Percentiles rank a stretch among this genome's conserved stretches.
Conservation (phyloP, 345 rosid genomes). For the Excoecaria cochinchinensis region DNA sequence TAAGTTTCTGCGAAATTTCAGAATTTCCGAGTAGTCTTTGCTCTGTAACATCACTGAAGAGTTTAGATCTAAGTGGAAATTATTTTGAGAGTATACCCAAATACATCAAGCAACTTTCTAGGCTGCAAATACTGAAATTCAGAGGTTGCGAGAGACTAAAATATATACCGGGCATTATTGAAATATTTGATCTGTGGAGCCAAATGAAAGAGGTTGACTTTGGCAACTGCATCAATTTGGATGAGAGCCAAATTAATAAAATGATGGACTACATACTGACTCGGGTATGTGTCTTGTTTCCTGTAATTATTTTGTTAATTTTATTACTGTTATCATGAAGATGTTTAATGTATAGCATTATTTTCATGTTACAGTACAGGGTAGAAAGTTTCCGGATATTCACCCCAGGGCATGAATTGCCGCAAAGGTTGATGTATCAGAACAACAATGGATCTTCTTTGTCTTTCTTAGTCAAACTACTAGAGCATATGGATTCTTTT, state of each 20-base stretch:
- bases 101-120: conserved; percentile 8
- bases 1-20: background rate
- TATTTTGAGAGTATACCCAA: conserved; percentile 4
- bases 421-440: background rate
- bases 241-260: too few species aligned
- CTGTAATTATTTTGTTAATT: too few species aligned
- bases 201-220: too few species aligned
- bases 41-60: background rate
- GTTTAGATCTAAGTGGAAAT: background rate
- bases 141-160: conserved; percentile 1
- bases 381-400: background rate
- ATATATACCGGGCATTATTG: background rate
- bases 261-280: too few species aligned
- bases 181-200: background rate
- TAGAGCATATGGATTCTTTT: too few species aligned
- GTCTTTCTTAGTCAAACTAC: background rate
- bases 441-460: background rate
- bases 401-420: background rate
- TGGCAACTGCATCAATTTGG: too few species aligned
- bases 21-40: background rate
- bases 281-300: too few species aligned
- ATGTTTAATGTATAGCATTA: background rate
- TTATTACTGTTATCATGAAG: too few species aligned
- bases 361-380: background rate
- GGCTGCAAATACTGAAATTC: background rate